These are phyloP conservation scores for Pseudocercospora ulei DNA, from an alignment of 2,329 filamentous ascomycete genomes.

Conservation along the genomic window DNA sequence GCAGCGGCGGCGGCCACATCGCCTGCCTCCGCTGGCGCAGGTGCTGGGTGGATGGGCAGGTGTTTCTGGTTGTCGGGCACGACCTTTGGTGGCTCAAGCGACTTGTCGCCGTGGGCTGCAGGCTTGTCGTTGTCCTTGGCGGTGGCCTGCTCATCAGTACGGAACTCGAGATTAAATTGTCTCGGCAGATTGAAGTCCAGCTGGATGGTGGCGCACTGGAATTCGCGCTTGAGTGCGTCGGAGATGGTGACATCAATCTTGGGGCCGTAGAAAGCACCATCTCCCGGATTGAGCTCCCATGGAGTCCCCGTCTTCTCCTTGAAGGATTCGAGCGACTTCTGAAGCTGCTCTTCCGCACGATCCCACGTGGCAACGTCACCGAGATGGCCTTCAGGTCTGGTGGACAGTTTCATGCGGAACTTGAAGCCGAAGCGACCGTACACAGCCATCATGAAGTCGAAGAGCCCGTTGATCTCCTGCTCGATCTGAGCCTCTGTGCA, in stretches of 20 bases:
- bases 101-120: conserved; percentile 25
- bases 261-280: conserved; percentile 95
- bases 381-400: conserved; percentile 77
- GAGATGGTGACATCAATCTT: conserved; percentile 97
- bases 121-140: conserved; percentile 30
- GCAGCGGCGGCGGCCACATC: conserved; percentile 22
- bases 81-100: conserved; percentile 30
- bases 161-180: conserved; percentile 81
- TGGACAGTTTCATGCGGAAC: conserved; percentile 92
- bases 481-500: conserved; percentile 71
- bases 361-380: conserved; percentile 83
- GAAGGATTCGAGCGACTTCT: conserved; percentile 70
- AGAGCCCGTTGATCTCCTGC: conserved; percentile 68
- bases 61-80: conserved; percentile 35
- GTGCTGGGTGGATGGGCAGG: conserved; percentile 32
- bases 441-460: conserved; percentile 74
- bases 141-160: conserved; percentile 56
- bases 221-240: conserved; percentile 73
- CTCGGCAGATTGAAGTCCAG: conserved; percentile 77
- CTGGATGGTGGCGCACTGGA: conserved; percentile 89
- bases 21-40: conserved; percentile 17
- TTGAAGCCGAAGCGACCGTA: conserved; percentile 77
- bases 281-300: conserved; percentile 88
- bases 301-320: conserved; percentile 51
- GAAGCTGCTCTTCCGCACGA: conserved; percentile 71